Evolutionary conservation across 2,329 filamentous ascomycete species (phyloP), one percentile per base, ranked within the genome.

Genomic region (Catunica adiposa): DNA sequence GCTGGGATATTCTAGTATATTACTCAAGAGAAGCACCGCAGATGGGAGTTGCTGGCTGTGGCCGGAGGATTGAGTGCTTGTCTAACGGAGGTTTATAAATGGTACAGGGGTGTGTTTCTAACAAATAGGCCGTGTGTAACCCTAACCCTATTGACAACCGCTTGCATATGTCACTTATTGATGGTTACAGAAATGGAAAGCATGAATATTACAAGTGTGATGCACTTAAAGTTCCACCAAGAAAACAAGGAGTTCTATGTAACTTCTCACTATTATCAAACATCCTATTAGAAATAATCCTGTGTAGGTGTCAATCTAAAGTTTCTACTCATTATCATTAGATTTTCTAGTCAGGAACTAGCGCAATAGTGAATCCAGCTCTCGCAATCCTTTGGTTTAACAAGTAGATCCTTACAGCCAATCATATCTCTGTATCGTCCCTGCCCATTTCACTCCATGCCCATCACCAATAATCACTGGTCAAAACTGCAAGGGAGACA

Each of bases 1-100:
- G n/a, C 26, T 20, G 37, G 37, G 48, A 42, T 56, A 38, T 56
- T 51, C 47, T 52, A 53, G 31, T 48, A 56, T 53, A 53, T 56
- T 56, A 56, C 55, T 14, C 44, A 53, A 25, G 48, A 37, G 48
- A 52, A 5, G 38, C 48, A 56, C 48, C 26, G 48, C 55, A 53
- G 48, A 40, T 52, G 26, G 29, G 5, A 50, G 46, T 23, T 56
- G 11, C 26, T 48, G 23, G 23, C 23, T 46, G 7, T 56, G 26
- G 48, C 22, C 37, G 22, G 55, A 53, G 55, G 38, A 53, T 29
- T 48, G 44, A 25, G 22, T 29, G 20, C 51, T 48, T 31, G 44
- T 51, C 54, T 54, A 54, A 54, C 51, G 34, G 20, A 42, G 56
- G 40, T 37, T 53, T 50, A 11, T 23, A 14, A 20, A 26, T 9